A percentile compares a stretch with the other conserved stretches of the same genome.
These are phyloP conservation scores for Xylariaceae sp. DNA, from an alignment of 2,329 filamentous ascomycete species.

Conservation along the genomic window DNA sequence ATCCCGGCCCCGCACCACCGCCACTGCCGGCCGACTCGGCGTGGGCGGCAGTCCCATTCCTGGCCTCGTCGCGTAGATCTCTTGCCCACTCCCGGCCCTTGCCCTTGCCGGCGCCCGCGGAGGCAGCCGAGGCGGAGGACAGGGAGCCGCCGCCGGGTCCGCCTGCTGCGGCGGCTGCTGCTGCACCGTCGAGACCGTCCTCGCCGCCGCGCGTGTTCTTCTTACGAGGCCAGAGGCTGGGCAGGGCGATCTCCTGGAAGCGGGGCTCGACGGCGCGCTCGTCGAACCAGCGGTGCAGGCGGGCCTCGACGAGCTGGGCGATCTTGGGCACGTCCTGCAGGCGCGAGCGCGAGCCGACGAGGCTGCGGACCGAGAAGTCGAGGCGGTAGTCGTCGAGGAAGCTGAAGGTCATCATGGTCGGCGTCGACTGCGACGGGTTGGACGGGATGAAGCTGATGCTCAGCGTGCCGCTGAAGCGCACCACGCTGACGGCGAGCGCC, in stretches of 20 bases:
- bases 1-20: slow-evolving; percentile 1
- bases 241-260: slow-evolving; percentile 79
- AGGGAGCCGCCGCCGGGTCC: too few relatives aligned
- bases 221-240: slow-evolving; percentile 76
- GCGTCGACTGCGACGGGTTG: slow-evolving; percentile 58
- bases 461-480: slow-evolving; percentile 89
- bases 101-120: slow-evolving; percentile 42
- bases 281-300: slow-evolving; percentile 81
- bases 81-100: slow-evolving; percentile 47
- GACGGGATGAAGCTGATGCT: slow-evolving; percentile 88
- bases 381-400: slow-evolving; percentile 85
- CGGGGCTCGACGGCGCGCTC: slow-evolving; percentile 78
- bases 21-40: slow-evolving; percentile 30
- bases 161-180: slow-evolving; percentile 23
- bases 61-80: slow-evolving; percentile 43
- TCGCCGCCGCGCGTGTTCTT: slow-evolving; percentile 61
- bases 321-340: slow-evolving; percentile 85
- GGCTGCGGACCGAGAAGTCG: slow-evolving; percentile 72
- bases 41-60: slow-evolving; percentile 37
- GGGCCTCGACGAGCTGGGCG: slow-evolving; percentile 71
- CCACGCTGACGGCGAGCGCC: slow-evolving; percentile 82
- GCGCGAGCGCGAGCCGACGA: slow-evolving; percentile 71
- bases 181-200: slow-evolving; percentile 40
- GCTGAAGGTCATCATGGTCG: slow-evolving; percentile 88
- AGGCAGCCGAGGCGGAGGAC: too few relatives aligned